Percentiles rank a stretch among this genome's conserved stretches.
Evolutionary conservation across 1,284 basidiomycete species (phyloP).

Genomic region (Albatrellus sp.): DNA sequence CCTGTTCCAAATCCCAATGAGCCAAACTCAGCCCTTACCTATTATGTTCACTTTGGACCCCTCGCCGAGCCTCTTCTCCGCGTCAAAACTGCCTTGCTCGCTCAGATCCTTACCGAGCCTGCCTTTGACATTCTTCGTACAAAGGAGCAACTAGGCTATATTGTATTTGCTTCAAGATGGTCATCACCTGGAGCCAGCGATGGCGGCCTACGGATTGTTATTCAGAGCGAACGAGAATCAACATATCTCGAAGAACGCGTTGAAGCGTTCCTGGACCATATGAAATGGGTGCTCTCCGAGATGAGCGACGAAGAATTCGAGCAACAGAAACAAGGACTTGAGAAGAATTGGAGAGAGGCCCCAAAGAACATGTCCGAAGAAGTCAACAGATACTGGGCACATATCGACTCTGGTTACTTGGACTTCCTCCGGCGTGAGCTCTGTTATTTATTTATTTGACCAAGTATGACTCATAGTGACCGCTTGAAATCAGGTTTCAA

Average conservation of each 20-base stretch:
- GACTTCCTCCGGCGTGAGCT: conserved; percentile 62
- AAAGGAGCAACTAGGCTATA: conserved; percentile 92
- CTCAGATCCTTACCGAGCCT: conserved; percentile 79
- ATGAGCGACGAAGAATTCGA: conserved; percentile 45
- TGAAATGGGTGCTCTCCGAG: conserved; percentile 32
- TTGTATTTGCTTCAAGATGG: conserved; percentile 56
- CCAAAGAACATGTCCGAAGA: conserved; percentile 65
- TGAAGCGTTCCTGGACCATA: conserved; percentile 73
- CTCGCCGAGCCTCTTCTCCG: conserved; percentile 42
- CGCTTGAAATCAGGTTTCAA: conserved; percentile 33
- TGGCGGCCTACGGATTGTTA: conserved; percentile 74
- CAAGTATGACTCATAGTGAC: neutral
- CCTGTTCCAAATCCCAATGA: conserved; percentile 81
- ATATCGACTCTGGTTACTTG: conserved; percentile 66
- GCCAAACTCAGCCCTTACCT: conserved; percentile 75
- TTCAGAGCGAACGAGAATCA: conserved; percentile 84
- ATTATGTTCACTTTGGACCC: conserved; percentile 68
- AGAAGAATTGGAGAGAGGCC: conserved; percentile 61
- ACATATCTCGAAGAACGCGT: conserved; percentile 83
- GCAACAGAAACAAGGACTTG: conserved; percentile 40
- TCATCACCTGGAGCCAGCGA: conserved; percentile 48
- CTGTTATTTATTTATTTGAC: conserved; percentile 18
- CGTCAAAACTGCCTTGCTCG: conserved; percentile 48
- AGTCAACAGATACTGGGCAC: conserved; percentile 49
- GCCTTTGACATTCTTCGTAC: conserved; percentile 93